A percentile compares a stretch with the other conserved stretches of the same genome.
phyloP scores from a whole-genome alignment of 2,329 filamentous ascomycete species.

The Purpureocillium takamizusanense region DNA sequence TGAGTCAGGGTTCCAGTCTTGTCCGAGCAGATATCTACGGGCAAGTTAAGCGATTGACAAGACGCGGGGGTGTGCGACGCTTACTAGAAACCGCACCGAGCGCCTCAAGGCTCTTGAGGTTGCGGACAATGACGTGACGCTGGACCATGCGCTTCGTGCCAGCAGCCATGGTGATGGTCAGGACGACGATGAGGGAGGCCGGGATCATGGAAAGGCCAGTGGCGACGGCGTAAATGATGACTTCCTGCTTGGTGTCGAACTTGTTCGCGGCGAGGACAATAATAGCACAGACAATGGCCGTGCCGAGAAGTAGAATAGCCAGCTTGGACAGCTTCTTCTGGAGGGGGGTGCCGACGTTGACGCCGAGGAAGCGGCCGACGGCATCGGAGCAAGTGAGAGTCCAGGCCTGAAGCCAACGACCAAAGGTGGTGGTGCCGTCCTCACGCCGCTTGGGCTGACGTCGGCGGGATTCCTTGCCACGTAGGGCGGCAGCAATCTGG shows the following conservation, averaged over 20 bases:
- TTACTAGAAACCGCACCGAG: slow-evolving; percentile 43
- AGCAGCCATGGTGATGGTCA: slow-evolving; percentile 51
- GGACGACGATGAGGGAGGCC: slow-evolving; percentile 38
- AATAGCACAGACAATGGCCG: slow-evolving; percentile 38
- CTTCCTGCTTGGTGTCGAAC: slow-evolving; percentile 26
- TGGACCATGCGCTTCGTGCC: slow-evolving; percentile 46
- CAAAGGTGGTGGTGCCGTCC: slow-evolving; percentile 25
- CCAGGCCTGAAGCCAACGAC: slow-evolving; percentile 25
- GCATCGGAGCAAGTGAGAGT: slow-evolving; percentile 24
- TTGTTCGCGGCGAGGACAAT: slow-evolving; percentile 35
- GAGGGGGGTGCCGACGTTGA: slow-evolving; percentile 54
- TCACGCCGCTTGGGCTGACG: slow-evolving; percentile 32
- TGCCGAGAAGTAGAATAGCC: slow-evolving; percentile 56
- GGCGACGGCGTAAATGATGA: slow-evolving; percentile 35
- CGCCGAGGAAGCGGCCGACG: slow-evolving; percentile 36
- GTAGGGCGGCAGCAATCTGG: slow-evolving; percentile 44
- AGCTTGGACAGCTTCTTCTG: slow-evolving; percentile 63
- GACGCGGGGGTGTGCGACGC: slow-evolving; percentile 6
- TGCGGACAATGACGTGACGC: slow-evolving; percentile 42
- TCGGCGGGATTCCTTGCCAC: slow-evolving; percentile 22
- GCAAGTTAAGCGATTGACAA: slow-evolving; percentile 12
- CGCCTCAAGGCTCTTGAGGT: slow-evolving; percentile 41
- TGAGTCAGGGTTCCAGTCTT: slow-evolving; percentile 48
- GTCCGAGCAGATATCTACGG: slow-evolving; percentile 42
- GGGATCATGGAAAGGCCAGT: slow-evolving; percentile 41